Evolutionary conservation across 345 rosid genomes (phyloP), one percentile per base, ranked within the genome.

Genomic region (Arabidopsis thaliana): DNA sequence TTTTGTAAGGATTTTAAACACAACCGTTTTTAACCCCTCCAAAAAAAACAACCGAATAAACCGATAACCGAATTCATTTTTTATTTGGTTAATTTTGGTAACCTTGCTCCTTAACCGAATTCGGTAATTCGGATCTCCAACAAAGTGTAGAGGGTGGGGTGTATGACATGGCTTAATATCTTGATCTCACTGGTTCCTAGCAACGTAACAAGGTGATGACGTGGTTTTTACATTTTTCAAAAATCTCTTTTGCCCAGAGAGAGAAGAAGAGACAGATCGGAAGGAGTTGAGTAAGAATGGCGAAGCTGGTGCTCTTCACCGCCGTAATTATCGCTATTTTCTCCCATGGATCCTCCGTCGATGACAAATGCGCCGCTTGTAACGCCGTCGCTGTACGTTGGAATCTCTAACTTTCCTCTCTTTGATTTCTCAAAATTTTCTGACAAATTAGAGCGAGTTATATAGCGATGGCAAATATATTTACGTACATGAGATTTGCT

Each of bases 301-400:
- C 73, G 57, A 78, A 71, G 62, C 49, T 58, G 34, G 20, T 71
- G 13, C 55, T 78, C 28, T 46, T 75, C 61, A 70, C 74, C 67
- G 50, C 56, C 59, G 62, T 76, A 1, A 2, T 64, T 13, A 9
- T 87, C 52, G 62, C 88, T 23, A 40, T 81, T 36, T 63, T 82
- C 69, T 59, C 79, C 24, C 55, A 28, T 34, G 86, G 75, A 8
- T 60, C 40, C 67, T 71, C 82, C 71, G 72, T 90, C 46, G 95
- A 94, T 11, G 88, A 94, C 72, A 90, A 87, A 60, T 91, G 98
- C 52, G 86, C 89, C 25, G 97, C 97, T 53, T 91, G 98, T 81
- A 84, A 82, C 68, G 96, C 97, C 57, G 89, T 91, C 65, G 88
- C 98, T 84, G 98, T 94, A 89, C 61, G 12, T 67, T 11, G 2